Evolutionary conservation across 202 grass and related monocot genomes (phyloP).

Genomic region (Carex sylvatica): DNA sequence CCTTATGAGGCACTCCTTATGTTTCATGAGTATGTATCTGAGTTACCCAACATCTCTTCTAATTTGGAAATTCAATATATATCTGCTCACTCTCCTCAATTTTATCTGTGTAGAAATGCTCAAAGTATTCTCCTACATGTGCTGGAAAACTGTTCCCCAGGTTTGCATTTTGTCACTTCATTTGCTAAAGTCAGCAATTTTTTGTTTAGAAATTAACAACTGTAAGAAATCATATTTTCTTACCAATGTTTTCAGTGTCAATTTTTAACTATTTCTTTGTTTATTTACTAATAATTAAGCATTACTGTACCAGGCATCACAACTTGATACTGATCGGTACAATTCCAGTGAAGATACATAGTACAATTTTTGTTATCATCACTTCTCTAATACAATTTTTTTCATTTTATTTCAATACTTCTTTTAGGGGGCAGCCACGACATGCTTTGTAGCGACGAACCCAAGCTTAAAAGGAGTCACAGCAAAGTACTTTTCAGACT

Average conservation of each 20-base stretch:
- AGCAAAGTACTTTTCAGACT: conserved; percentile 82
- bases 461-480: conserved; percentile 62
- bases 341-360: not conserved
- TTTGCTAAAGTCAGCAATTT: no score
- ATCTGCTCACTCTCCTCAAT: not conserved
- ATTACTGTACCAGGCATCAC: not conserved
- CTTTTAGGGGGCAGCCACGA: conserved; percentile 82
- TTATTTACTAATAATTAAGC: not conserved
- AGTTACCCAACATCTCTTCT: not conserved
- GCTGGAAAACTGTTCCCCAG: conserved; percentile 94
- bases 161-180: conserved; percentile 34
- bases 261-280: not conserved
- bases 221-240: not conserved
- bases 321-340: not conserved
- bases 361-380: not conserved
- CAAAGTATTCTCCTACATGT: conserved; percentile 63
- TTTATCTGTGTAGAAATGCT: conserved; percentile 44
- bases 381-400: not conserved
- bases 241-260: not conserved
- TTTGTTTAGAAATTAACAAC: not conserved
- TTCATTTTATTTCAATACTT: not conserved
- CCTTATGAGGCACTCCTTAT: conserved; percentile 87
- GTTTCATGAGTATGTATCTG: conserved; percentile 69
- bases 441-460: conserved; percentile 63
- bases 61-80: not conserved